Evolutionary conservation across 2,329 filamentous ascomycete genomes (phyloP).

Genomic region (Phoma sp.): DNA sequence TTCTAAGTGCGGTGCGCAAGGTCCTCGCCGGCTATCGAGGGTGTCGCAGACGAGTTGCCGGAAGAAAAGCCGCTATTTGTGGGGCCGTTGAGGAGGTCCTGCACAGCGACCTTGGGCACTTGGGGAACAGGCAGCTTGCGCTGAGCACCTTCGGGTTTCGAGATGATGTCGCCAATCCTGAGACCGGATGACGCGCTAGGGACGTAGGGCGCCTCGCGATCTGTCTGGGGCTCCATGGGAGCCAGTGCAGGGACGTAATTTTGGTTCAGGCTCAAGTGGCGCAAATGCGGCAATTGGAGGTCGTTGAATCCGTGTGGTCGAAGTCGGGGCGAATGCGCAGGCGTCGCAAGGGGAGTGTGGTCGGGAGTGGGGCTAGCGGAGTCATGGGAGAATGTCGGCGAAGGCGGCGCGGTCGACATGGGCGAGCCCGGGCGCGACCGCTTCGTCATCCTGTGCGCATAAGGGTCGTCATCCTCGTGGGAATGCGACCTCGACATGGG

Average conservation of each 20-base stretch:
- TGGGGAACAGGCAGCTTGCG: slow-evolving; percentile 90
- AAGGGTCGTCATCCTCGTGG: slow-evolving; percentile 82
- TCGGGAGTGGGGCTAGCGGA: slow-evolving; percentile 94
- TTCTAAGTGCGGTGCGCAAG: slow-evolving; percentile 45
- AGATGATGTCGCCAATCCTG: slow-evolving; percentile 91
- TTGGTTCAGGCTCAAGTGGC: slow-evolving; percentile 72
- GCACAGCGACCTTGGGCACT: slow-evolving; percentile 85
- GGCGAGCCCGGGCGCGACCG: slow-evolving; percentile 92
- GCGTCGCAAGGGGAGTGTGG: slow-evolving; percentile 97
- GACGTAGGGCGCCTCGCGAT: slow-evolving; percentile 65
- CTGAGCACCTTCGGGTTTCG: slow-evolving; percentile 82
- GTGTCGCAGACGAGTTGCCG: slow-evolving; percentile 77
- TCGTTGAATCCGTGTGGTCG: slow-evolving; percentile 74
- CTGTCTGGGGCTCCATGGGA: slow-evolving; percentile 72
- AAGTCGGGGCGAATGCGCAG: slow-evolving; percentile 90
- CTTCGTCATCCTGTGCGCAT: slow-evolving; percentile 78
- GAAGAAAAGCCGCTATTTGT: slow-evolving; percentile 69
- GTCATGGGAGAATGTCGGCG: slow-evolving; percentile 94
- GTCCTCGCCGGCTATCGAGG: slow-evolving; percentile 72
- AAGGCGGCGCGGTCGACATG: slow-evolving; percentile 93
- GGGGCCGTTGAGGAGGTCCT: slow-evolving; percentile 74
- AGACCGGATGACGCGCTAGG: slow-evolving; percentile 69
- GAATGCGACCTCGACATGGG: slow-evolving; percentile 92
- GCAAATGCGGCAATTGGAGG: slow-evolving; percentile 85
- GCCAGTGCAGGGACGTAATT: slow-evolving; percentile 66